Evolutionary conservation across 192 early-diverging fungal species (phyloP).

Genomic region (Pecoramyces ruminantium): DNA sequence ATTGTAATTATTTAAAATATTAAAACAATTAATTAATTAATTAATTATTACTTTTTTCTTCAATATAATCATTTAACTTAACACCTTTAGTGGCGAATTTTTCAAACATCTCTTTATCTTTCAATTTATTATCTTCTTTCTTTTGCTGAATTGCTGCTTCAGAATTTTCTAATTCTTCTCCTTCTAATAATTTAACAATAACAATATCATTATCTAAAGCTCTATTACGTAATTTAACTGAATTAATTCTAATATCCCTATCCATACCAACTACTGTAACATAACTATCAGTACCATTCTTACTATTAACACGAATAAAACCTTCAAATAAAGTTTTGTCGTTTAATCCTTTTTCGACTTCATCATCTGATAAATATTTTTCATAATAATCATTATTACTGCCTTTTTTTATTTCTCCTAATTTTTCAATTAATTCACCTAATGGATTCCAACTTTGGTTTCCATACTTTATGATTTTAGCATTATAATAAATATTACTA

Average conservation of each 20-base stretch:
- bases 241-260: slow-evolving; percentile 62
- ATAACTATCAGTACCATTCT: background rate
- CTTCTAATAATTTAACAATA: slow-evolving; percentile 50
- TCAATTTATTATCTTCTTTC: background rate
- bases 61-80: background rate
- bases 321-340: background rate
- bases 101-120: background rate
- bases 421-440: background rate
- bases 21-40: background rate
- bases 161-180: slow-evolving; percentile 29
- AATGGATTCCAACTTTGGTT: background rate
- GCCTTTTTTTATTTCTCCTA: background rate
- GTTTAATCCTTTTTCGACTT: background rate
- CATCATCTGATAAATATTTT: background rate
- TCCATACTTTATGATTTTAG: background rate
- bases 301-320: background rate
- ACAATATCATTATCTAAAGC: slow-evolving; percentile 75
- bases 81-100: background rate
- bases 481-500: background rate
- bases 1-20: too few relatives aligned
- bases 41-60: background rate
- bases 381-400: background rate
- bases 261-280: slow-evolving; percentile 14
- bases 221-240: slow-evolving; percentile 55
- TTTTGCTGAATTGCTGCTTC: slow-evolving; percentile 28